A percentile compares a stretch with the other conserved stretches of the same genome.
Evolutionary conservation across 2,329 filamentous ascomycete species (phyloP).

Genomic region (Erysiphe neolycopersici): DNA sequence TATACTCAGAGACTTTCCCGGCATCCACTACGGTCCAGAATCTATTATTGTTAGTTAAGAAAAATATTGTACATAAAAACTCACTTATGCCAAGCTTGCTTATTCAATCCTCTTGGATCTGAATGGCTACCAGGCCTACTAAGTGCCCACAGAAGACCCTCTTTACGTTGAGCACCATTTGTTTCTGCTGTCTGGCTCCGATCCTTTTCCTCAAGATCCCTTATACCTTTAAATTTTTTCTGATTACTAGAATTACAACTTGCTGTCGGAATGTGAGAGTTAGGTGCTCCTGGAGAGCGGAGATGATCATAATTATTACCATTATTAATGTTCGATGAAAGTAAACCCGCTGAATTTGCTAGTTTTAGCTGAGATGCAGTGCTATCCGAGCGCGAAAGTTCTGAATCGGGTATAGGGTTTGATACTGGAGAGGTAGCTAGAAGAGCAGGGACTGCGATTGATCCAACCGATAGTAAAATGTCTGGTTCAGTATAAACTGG

Average conservation of each 20-base stretch:
- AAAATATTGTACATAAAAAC: constrained; percentile 13
- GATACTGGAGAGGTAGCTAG: constrained; percentile 7
- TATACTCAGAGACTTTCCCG: constrained; percentile 90
- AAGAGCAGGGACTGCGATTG: constrained; percentile 11
- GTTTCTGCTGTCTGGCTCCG: constrained; percentile 27
- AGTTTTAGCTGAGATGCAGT: constrained; percentile 30
- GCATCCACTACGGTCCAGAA: constrained; percentile 98
- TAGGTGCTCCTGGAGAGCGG: constrained; percentile 29
- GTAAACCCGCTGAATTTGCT: not conserved
- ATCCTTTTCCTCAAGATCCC: constrained; percentile 72
- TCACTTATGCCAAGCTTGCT: constrained; percentile 97
- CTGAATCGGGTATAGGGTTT: constrained; percentile 32
- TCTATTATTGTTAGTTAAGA: constrained; percentile 20
- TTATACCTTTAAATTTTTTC: constrained; percentile 64
- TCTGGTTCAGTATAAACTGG: constrained; percentile 46
- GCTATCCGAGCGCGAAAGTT: constrained; percentile 48
- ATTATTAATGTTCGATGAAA: constrained; percentile 23
- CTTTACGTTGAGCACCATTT: constrained; percentile 50
- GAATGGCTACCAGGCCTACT: constrained; percentile 84
- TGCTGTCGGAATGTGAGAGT: constrained; percentile 15
- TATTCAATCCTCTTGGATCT: constrained; percentile 83
- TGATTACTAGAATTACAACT: constrained; percentile 23
- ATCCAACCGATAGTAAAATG: constrained; percentile 19
- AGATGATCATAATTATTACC: constrained; percentile 17
- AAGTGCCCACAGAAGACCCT: constrained; percentile 82